Evolutionary conservation across 2,329 filamentous ascomycete genomes (phyloP).

Genomic region (Cryphonectria radicalis): DNA sequence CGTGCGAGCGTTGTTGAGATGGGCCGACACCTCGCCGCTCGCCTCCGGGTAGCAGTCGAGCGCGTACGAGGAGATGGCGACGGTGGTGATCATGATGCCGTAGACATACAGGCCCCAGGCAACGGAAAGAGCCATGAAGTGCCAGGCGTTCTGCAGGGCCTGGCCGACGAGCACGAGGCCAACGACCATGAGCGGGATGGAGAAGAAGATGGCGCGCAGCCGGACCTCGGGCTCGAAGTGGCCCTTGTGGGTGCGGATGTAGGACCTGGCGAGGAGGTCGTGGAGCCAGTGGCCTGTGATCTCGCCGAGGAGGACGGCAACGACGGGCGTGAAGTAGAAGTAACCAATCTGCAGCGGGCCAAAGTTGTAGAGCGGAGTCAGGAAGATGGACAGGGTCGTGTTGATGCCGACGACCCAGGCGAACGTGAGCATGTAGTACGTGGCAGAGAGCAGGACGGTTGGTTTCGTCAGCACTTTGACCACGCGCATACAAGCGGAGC

Average conservation of each 20-base stretch:
- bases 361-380: conserved; percentile 55
- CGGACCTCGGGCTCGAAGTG: conserved; percentile 61
- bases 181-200: conserved; percentile 52
- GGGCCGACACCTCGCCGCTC: conserved; percentile 56
- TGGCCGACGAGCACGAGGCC: conserved; percentile 59
- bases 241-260: conserved; percentile 52
- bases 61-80: conserved; percentile 55
- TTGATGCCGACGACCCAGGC: conserved; percentile 61
- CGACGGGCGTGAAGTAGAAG: conserved; percentile 63
- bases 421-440: conserved; percentile 48
- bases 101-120: conserved; percentile 60
- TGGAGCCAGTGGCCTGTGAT: conserved; percentile 60
- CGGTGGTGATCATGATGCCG: conserved; percentile 59
- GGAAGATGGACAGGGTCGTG: conserved; percentile 57
- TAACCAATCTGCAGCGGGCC: conserved; percentile 53
- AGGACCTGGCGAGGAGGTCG: conserved; percentile 51
- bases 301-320: conserved; percentile 59
- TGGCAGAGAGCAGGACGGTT: conserved; percentile 41
- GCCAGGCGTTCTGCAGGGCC: conserved; percentile 52
- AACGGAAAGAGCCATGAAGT: conserved; percentile 54
- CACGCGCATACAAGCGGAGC: conserved; percentile 45
- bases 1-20: conserved; percentile 55
- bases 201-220: conserved; percentile 51
- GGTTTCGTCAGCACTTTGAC: conserved; percentile 46
- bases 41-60: conserved; percentile 60